Evolutionary conservation across 352 stramenopile genomes (phyloP).

Genomic region (Phytophthora nicotianae): DNA sequence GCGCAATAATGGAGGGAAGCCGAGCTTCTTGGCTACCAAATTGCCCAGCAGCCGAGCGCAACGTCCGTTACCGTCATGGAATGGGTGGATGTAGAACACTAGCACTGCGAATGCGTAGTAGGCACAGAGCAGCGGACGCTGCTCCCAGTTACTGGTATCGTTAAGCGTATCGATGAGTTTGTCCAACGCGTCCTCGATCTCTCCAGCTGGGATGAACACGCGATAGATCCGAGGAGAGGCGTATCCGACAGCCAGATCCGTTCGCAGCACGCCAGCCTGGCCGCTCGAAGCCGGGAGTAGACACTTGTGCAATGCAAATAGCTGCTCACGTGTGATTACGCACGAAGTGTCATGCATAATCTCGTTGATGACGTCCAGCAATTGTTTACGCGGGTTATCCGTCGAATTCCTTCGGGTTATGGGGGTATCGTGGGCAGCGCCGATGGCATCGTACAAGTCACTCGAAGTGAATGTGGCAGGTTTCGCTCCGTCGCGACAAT

Average conservation of each 20-base stretch:
- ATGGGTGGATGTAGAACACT: conserved; percentile 88
- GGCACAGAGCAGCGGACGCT: conserved; percentile 63
- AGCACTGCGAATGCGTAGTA: conserved; percentile 84
- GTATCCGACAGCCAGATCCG: conserved; percentile 71
- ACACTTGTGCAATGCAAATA: conserved; percentile 64
- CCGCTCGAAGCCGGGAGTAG: conserved; percentile 48
- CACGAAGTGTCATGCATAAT: conserved; percentile 64
- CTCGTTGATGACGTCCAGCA: conserved; percentile 69
- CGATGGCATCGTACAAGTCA: conserved; percentile 79
- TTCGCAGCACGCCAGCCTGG: conserved; percentile 58
- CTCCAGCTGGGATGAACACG: conserved; percentile 72
- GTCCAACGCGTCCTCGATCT: conserved; percentile 56
- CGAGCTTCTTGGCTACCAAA: conserved; percentile 74
- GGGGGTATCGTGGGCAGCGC: conserved; percentile 54
- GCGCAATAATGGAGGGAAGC: conserved; percentile 62
- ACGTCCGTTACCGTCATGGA: conserved; percentile 83
- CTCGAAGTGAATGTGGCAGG: conserved; percentile 58
- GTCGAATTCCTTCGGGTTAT: conserved; percentile 8
- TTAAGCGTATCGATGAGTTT: conserved; percentile 59
- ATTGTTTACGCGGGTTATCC: conserved; percentile 35
- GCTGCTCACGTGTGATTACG: conserved; percentile 62
- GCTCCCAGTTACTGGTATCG: conserved; percentile 39
- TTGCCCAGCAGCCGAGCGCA: conserved; percentile 78
- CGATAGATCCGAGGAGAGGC: conserved; percentile 81
- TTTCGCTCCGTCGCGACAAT: conserved; percentile 45